Base-by-base conservation (phyloP, 306 rosid species). In the Ziziphus jujuba region DNA sequence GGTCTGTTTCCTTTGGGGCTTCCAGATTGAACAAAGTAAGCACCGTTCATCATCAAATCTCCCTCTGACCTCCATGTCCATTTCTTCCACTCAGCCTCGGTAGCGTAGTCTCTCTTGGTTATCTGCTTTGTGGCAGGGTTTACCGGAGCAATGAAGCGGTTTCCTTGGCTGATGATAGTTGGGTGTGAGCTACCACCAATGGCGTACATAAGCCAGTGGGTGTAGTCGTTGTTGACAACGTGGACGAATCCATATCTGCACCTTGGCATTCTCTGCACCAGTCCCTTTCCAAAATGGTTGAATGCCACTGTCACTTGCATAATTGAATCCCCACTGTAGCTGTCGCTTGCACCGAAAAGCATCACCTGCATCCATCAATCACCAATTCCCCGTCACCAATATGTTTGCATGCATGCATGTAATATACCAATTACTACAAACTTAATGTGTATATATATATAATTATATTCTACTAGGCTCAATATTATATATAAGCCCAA, bases 131-230 rank as follows among this genome's bases (percentile, higher is more conserved):
- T 82, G 1, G 82, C 81, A 0, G 1, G 20, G 50, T 89, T 75
- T 1, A 75, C 72, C 4, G 96, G 91, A n/a, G 95, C 96, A 0
- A 84, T 84, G 84, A 80, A 91, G 2, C 96, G 82, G 38, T 91
- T 89, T n/a, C 97, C 97, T 45, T 91, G 91, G 73, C 96, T 87
- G 3, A 87, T 73, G 58, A 91, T 89, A 1, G 95, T 87, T 4
- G 97, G 97, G 3, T 61, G 73, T 13, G 83, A 21, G 76, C 95
- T 89, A 4, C 97, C 97, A 12, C 97, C 96, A 17, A 91, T 87
- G 71, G 97, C 97, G 22, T 91, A 91, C 95, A 85, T 91, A 2
- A 55, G 58, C 97, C 97, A 91, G 20, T 91, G 93, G 5, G 95
- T 87, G 75, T 91, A 91, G 64, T 89, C 91, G 9, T 91, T 91